These are phyloP conservation scores for Graphium sp. DNA, from an alignment of 2,329 filamentous ascomycete genomes.

Conservation along the genomic window DNA sequence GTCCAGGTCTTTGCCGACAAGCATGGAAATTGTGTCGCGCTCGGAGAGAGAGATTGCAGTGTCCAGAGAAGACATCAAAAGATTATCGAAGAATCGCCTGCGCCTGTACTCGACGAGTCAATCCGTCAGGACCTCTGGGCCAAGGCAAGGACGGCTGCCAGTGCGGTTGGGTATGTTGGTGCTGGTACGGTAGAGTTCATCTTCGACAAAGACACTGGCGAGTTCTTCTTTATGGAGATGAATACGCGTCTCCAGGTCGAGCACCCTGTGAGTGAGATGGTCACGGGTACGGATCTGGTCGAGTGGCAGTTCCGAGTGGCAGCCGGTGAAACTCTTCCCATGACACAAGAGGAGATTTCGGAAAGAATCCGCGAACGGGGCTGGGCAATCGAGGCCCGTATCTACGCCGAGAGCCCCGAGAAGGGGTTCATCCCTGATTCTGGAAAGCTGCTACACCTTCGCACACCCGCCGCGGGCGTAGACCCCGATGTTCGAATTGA, in stretches of 20 bases:
- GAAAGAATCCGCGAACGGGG: slow-evolving; percentile 57
- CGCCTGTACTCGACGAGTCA: slow-evolving; percentile 44
- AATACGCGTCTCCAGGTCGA: slow-evolving; percentile 89
- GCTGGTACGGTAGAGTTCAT: slow-evolving; percentile 87
- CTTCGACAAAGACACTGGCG: slow-evolving; percentile 63
- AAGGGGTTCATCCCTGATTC: slow-evolving; percentile 90
- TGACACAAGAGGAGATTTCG: slow-evolving; percentile 49
- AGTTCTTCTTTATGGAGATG: slow-evolving; percentile 75
- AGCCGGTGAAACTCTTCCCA: slow-evolving; percentile 36
- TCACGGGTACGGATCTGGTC: slow-evolving; percentile 60
- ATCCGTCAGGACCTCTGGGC: slow-evolving; percentile 47
- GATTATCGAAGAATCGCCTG: slow-evolving; percentile 78
- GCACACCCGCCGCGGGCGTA: slow-evolving; percentile 46
- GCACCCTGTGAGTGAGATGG: slow-evolving; percentile 72
- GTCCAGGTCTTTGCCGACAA: slow-evolving; percentile 82
- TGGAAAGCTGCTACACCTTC: slow-evolving; percentile 68
- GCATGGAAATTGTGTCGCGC: slow-evolving; percentile 60
- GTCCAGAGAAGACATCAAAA: slow-evolving; percentile 81
- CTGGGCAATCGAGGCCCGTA: slow-evolving; percentile 85
- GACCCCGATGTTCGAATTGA: slow-evolving; percentile 73
- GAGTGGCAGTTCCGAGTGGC: slow-evolving; percentile 85
- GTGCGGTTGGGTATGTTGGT: slow-evolving; percentile 73
- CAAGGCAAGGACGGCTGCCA: slow-evolving; percentile 46
- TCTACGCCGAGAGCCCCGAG: slow-evolving; percentile 90
- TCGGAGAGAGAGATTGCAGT: slow-evolving; percentile 79